phyloP scores from a whole-genome alignment of 495 filamentous ascomycete species.

The Xylaria intraflava region DNA sequence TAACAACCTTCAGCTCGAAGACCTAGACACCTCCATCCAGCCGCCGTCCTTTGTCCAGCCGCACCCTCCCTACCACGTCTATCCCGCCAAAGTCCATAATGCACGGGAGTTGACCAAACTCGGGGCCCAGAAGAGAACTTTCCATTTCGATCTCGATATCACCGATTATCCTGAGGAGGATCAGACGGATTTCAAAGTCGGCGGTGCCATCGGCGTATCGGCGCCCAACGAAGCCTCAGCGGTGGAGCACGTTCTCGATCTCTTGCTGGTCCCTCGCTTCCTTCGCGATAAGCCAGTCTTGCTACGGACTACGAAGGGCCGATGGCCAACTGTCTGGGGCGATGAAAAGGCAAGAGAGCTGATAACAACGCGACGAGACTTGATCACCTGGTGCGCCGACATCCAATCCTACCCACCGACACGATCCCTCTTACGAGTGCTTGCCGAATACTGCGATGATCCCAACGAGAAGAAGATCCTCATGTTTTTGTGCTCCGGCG shows the following conservation, averaged over 20 bases:
- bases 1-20: constrained; percentile 29
- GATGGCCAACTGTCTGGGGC: constrained; percentile 98
- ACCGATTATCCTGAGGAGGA: constrained; percentile 89
- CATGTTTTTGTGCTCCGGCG: constrained; percentile 74
- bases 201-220: constrained; percentile 87
- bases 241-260: constrained; percentile 78
- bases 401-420: constrained; percentile 88
- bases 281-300: constrained; percentile 75
- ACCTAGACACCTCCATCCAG: constrained; percentile 47
- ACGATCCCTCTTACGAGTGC: constrained; percentile 75
- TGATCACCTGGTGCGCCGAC: constrained; percentile 92
- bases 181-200: constrained; percentile 88
- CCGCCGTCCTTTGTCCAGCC: constrained; percentile 88
- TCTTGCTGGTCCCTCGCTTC: constrained; percentile 66
- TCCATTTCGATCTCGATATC: constrained; percentile 94
- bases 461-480: constrained; percentile 82
- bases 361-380: constrained; percentile 78
- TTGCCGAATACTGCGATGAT: constrained; percentile 78
- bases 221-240: constrained; percentile 73
- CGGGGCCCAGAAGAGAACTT: constrained; percentile 96
- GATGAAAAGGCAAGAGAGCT: constrained; percentile 79
- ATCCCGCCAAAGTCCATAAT: constrained; percentile 71
- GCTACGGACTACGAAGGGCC: constrained; percentile 67
- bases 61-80: constrained; percentile 90
- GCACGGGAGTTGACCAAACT: constrained; percentile 78